Percentiles rank a stretch among this genome's conserved stretches.
phyloP scores from a whole-genome alignment of 352 stramenopile species.

The Phytophthora syringae region DNA sequence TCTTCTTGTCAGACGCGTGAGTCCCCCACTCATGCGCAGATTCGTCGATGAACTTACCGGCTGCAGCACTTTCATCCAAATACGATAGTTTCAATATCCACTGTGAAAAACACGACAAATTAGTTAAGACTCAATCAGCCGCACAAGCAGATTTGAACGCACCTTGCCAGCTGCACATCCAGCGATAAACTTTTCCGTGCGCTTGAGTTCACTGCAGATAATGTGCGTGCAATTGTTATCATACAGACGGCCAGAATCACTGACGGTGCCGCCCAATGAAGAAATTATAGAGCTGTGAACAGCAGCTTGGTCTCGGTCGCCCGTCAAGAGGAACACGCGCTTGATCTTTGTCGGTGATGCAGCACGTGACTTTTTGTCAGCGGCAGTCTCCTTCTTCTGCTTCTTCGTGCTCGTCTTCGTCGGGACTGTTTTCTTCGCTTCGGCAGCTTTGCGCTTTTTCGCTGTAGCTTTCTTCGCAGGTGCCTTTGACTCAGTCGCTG shows the following conservation, averaged over 20 bases:
- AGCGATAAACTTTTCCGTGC: conserved; percentile 88
- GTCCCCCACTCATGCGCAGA: conserved; percentile 73
- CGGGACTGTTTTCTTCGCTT: conserved; percentile 17
- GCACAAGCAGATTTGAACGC: conserved; percentile 2
- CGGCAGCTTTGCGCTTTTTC: conserved; percentile 36
- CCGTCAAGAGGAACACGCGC: conserved; percentile 76
- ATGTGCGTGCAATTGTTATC: conserved; percentile 83
- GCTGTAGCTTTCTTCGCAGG: conserved; percentile 27
- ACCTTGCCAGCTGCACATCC: conserved; percentile 87
- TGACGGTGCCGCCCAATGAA: conserved; percentile 65
- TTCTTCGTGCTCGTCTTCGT: conserved; percentile 35
- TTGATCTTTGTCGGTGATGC: conserved; percentile 22
- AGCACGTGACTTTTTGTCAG: conserved; percentile 7
- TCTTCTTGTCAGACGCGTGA: conserved; percentile 53
- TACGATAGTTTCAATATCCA: conserved; percentile 91
- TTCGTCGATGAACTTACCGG: conserved; percentile 80
- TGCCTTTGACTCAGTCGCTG: conserved; percentile 24
- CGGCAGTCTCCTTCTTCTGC: conserved; percentile 34
- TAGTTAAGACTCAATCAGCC: conserved; percentile 3
- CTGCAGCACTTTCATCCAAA: conserved; percentile 63
- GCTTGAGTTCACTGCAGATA: conserved; percentile 88
- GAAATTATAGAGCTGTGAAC: conserved; percentile 84
- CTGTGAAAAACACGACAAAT: conserved; percentile 35
- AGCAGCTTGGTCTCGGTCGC: conserved; percentile 68
- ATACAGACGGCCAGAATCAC: conserved; percentile 70